Evolutionary conservation across 768 basidiomycete species (phyloP), one percentile per base, ranked within the genome.

Genomic region (Tylopilus vinaceipallidus): DNA sequence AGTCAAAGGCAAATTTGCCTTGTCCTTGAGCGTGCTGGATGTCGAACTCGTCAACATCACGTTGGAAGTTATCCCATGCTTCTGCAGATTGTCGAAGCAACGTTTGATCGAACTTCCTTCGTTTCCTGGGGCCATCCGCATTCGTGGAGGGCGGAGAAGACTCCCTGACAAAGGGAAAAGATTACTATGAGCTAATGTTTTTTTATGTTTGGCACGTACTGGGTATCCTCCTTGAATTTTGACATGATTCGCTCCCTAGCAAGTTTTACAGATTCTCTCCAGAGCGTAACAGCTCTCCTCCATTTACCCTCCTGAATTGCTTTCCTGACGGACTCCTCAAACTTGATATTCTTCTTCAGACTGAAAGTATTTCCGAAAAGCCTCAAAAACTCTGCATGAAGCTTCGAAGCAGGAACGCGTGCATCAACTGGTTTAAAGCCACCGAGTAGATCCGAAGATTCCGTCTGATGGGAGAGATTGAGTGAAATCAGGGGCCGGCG

Each of bases 381-480:
- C 45, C 83, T 83, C 55, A 86, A 68, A 73, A 95, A 98, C 22
- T 76, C 75, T 47, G 79, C 75, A 53, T 94, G 85, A 35, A 97
- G 67, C 24, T 72, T 74, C 8, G 79, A 77, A 0, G 83, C 94
- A 11, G 91, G 84, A 1, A 92, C 69, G 12, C 88, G 82, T 6
- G 92, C 82, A 65, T 98, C 92, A 7, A 98, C 74, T n/a, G 97
- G 97, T 65, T 94, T 95, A 68, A 95, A 94, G 0, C 95, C 95
- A 32, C 97, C 97, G 5, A 99, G 74, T 4, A 98, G 72, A 69
- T 99, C 97, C 3, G 91, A 86, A 1, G 91, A 88, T 66, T 98
- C 95, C 1, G 95, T 97, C 67, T 99, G 97, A 61, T 95, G 91
- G 2, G 93, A 97, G 59, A 98, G 68, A 64, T 99, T 99, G 49